A percentile compares a stretch with the other conserved stretches of the same genome.
phyloP scores from a whole-genome alignment of 176 grass and related monocot genomes.

The Cocos nucifera region DNA sequence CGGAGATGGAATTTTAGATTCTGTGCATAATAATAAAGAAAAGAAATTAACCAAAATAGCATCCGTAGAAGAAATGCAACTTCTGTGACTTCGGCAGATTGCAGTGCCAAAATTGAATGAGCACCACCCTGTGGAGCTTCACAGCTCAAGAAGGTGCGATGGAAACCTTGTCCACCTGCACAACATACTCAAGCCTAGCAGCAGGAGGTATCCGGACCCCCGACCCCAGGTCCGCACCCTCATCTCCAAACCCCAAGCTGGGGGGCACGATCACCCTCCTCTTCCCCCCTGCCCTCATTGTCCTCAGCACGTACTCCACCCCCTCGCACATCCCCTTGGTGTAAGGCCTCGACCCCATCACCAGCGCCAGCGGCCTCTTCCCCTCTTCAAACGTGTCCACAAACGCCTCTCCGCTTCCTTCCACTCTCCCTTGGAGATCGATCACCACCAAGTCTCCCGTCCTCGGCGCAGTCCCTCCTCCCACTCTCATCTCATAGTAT shows the following conservation, averaged over 20 bases:
- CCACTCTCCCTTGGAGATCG: conserved; percentile 64
- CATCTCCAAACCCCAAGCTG: conserved; percentile 59
- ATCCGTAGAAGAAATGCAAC: too few relatives aligned
- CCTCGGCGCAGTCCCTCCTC: conserved; percentile 54
- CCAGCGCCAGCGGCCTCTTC: conserved; percentile 64
- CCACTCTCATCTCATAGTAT: conserved; percentile 77
- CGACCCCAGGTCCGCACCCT: conserved; percentile 60
- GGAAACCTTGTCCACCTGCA: conserved; percentile 92
- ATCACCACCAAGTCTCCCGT: conserved; percentile 79
- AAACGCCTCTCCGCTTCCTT: conserved; percentile 36
- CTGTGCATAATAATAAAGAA: too few relatives aligned
- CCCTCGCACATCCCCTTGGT: conserved; percentile 89
- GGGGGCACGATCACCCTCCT: conserved; percentile 59
- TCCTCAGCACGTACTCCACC: conserved; percentile 51
- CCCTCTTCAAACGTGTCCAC: conserved; percentile 77
- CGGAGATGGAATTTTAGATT: too few relatives aligned
- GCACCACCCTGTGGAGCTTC: too few relatives aligned
- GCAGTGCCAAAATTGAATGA: too few relatives aligned
- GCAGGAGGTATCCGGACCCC: conserved; percentile 33
- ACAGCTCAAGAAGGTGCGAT: conserved; percentile 60
- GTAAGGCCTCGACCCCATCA: conserved; percentile 94
- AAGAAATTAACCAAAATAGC: too few relatives aligned
- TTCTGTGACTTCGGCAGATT: too few relatives aligned
- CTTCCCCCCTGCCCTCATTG: conserved; percentile 74
- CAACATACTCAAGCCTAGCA: conserved; percentile 60